Evolutionary conservation across 208 protist genomes (phyloP), one percentile per base, ranked within the genome.

Genomic region (Leishmania arabica): DNA sequence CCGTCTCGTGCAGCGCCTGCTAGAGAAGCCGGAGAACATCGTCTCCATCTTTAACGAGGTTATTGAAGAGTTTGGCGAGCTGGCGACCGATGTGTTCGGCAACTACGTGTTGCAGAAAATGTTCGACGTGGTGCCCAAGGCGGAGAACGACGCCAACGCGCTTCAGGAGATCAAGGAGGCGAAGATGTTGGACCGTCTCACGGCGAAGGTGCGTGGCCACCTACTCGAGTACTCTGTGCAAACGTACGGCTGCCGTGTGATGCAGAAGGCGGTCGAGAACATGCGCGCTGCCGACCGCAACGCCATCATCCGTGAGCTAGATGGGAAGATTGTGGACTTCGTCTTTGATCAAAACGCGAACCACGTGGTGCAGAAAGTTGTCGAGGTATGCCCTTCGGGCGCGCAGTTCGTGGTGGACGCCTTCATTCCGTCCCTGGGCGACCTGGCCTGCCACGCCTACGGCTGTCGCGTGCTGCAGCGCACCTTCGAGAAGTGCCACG

Each of bases 281-380:
- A 82, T 93, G 77, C 82, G 75, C 27, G 69, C 72, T 19, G 80
- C 84, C 51, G 85, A 90, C 68, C 86, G 83, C 49, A 83, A 85
- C 56, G 65, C 27, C 21, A 87, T 94, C 42, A 84, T 98, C 24
- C 54, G 90, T 3, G 99, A 99, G 92, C 89, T 99, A 3, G 84
- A 98, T 37, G 94, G 90, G 17, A 81, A 91, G 58, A 89, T 99
- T 11, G 79, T 97, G 45, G 89, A 93, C 34, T 99, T 96, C 71
- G 97, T 99, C 34, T 95, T 99, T 75, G 98, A 99, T 80, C 98
- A 99, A 84, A 99, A 99, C 83, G 99, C 98, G 11, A 99, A 99
- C 89, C 99, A 99, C 89, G 99, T 99, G 6, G 97, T 99, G 49
- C 99, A 99, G 90, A 99, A 99, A 81, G 98, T 98, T 76, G 99